phyloP scores from a whole-genome alignment of 2,329 filamentous ascomycete species.

The Cryphonectria nitschkei region DNA sequence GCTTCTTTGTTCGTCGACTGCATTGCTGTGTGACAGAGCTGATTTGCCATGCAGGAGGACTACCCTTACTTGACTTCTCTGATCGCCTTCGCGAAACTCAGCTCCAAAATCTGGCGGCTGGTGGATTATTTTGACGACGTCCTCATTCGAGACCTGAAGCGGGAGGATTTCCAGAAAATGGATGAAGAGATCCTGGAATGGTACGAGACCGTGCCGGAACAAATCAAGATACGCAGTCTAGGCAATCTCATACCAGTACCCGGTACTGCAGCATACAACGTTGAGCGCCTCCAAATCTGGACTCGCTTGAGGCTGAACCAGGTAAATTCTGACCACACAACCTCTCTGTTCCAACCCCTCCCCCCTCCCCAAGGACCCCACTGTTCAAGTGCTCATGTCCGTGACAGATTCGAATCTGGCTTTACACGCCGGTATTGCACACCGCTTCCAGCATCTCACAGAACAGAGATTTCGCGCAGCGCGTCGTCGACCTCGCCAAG shows the following conservation, averaged over 20 bases:
- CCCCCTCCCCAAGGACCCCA: not conserved
- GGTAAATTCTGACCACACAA: conserved; percentile 37
- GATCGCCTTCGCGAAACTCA: conserved; percentile 81
- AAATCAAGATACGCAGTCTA: conserved; percentile 64
- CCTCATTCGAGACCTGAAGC: conserved; percentile 66
- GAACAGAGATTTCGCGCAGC: conserved; percentile 73
- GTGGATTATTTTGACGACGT: conserved; percentile 69
- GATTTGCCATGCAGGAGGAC: conserved; percentile 45
- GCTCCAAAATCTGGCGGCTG: conserved; percentile 84
- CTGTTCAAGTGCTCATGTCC: conserved; percentile 6
- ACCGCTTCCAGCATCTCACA: conserved; percentile 81
- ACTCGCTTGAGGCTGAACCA: conserved; percentile 88
- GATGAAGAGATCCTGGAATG: conserved; percentile 86
- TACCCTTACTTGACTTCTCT: conserved; percentile 79
- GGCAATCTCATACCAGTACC: conserved; percentile 54
- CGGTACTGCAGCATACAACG: conserved; percentile 63
- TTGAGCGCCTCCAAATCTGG: conserved; percentile 77
- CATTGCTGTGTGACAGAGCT: conserved; percentile 21
- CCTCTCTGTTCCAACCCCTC: not conserved
- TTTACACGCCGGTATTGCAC: conserved; percentile 86
- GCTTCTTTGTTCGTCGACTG: not conserved
- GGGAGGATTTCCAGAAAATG: conserved; percentile 76
- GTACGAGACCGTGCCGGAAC: conserved; percentile 75
- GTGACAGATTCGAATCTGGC: conserved; percentile 73
- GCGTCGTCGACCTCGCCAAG: conserved; percentile 73